These are phyloP conservation scores for Gloeostereum incarnatum DNA, from an alignment of 768 basidiomycete species.

Conservation along the genomic window DNA sequence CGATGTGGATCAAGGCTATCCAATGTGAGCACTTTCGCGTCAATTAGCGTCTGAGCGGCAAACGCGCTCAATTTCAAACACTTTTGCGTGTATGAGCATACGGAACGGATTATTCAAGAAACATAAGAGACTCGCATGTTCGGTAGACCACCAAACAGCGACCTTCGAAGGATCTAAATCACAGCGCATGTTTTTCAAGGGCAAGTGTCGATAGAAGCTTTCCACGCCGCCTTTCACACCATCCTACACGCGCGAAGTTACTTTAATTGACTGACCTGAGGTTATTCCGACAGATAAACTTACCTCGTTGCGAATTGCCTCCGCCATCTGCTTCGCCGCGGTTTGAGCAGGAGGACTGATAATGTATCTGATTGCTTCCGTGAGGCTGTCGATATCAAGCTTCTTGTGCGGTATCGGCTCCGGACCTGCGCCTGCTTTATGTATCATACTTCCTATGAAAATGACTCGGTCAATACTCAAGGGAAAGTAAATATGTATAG, in stretches of 20 bases:
- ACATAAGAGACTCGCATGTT: conserved; percentile 25
- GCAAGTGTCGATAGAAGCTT: conserved; percentile 51
- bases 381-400: conserved; percentile 36
- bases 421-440: conserved; percentile 53
- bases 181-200: conserved; percentile 54
- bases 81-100: conserved; percentile 13
- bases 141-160: conserved; percentile 52
- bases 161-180: conserved; percentile 41
- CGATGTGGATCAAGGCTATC: conserved; percentile 39
- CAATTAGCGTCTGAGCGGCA: conserved; percentile 39
- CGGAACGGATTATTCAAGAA: background rate
- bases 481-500: conserved; percentile 11
- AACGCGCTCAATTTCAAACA: conserved; percentile 44
- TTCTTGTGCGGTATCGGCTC: conserved; percentile 47
- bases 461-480: conserved; percentile 13
- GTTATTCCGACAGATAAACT: conserved; percentile 5
- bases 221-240: conserved; percentile 38
- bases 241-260: conserved; percentile 20
- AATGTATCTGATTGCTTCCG: conserved; percentile 42
- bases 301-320: conserved; percentile 42
- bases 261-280: background rate
- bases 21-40: conserved; percentile 33
- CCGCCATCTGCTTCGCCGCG: conserved; percentile 39
- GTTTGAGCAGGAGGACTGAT: conserved; percentile 33
- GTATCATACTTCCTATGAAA: conserved; percentile 48